A percentile compares a stretch with the other conserved stretches of the same genome.
These are phyloP conservation scores for Nicotiana tomentosiformis DNA, from an alignment of 257 asterid species.

Conservation along the genomic window DNA sequence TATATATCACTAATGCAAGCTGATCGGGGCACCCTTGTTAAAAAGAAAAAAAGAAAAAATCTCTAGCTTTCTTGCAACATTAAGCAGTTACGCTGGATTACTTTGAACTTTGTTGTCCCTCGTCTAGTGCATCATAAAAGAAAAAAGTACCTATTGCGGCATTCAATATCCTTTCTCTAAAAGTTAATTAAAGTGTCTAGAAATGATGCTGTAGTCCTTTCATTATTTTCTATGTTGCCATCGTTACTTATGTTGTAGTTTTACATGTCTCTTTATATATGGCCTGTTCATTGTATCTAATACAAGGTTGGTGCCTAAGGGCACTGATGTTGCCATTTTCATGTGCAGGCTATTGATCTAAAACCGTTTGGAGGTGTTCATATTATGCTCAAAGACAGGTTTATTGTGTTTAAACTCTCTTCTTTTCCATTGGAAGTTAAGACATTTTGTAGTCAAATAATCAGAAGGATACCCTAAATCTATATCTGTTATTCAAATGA, in stretches of 20 bases:
- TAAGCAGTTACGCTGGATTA: neutral
- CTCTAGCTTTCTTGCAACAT: neutral
- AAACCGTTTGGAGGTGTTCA: conserved; percentile 77
- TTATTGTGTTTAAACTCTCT: conserved; percentile 16
- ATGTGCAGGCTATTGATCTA: conserved; percentile 73
- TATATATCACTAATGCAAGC: neutral
- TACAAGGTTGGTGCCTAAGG: neutral
- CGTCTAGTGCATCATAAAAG: neutral
- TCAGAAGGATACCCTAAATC: neutral
- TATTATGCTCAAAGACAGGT: conserved; percentile 65
- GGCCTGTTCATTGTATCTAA: neutral
- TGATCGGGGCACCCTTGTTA: neutral
- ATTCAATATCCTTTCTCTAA: neutral
- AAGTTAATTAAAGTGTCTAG: neutral
- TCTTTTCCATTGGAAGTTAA: neutral
- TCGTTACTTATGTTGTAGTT: neutral
- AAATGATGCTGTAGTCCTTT: neutral
- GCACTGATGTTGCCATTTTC: conserved; percentile 13
- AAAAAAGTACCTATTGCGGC: neutral
- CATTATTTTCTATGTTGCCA: neutral
- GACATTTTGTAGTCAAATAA: neutral
- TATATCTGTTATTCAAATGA: neutral
- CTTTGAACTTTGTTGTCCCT: neutral
- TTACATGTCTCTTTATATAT: neutral
- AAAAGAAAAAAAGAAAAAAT: neutral